Evolutionary conservation across 768 basidiomycete genomes (phyloP).

Genomic region (Suillus weaverae): DNA sequence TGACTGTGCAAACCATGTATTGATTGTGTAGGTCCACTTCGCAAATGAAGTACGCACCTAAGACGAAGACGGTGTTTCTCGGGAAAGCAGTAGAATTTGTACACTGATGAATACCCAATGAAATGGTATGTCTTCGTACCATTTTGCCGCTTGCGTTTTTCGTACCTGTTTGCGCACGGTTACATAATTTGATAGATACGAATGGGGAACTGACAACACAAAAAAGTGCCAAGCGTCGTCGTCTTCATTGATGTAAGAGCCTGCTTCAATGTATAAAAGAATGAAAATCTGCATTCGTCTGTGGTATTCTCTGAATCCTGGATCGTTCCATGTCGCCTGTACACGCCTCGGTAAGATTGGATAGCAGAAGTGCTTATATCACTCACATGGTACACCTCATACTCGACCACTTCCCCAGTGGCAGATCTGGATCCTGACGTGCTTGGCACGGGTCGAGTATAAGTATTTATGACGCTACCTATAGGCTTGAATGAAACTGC

Average conservation of each 20-base stretch:
- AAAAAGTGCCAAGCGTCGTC: slow-evolving; percentile 95
- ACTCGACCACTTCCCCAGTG: slow-evolving; percentile 47
- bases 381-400: slow-evolving; percentile 89
- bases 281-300: slow-evolving; percentile 93
- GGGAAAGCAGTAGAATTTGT: slow-evolving; percentile 95
- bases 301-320: slow-evolving; percentile 91
- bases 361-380: background rate
- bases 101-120: slow-evolving; percentile 90
- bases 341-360: background rate
- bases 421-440: slow-evolving; percentile 40
- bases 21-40: background rate
- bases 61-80: slow-evolving; percentile 85
- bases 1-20: slow-evolving; percentile 53
- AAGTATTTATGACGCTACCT: slow-evolving; percentile 76
- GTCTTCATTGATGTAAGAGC: slow-evolving; percentile 91
- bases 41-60: slow-evolving; percentile 50
- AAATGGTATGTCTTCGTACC: slow-evolving; percentile 79
- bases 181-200: background rate
- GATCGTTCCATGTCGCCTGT: slow-evolving; percentile 80
- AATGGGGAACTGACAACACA: slow-evolving; percentile 59
- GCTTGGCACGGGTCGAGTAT: slow-evolving; percentile 55
- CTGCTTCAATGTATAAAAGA: slow-evolving; percentile 91
- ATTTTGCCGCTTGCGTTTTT: slow-evolving; percentile 71
- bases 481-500: slow-evolving; percentile 74
- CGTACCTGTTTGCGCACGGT: slow-evolving; percentile 54